A percentile compares a stretch with the other conserved stretches of the same genome.
These are phyloP conservation scores for Ophiosphaerella herpotricha DNA, from an alignment of 2,329 filamentous ascomycete genomes.

Conservation along the genomic window DNA sequence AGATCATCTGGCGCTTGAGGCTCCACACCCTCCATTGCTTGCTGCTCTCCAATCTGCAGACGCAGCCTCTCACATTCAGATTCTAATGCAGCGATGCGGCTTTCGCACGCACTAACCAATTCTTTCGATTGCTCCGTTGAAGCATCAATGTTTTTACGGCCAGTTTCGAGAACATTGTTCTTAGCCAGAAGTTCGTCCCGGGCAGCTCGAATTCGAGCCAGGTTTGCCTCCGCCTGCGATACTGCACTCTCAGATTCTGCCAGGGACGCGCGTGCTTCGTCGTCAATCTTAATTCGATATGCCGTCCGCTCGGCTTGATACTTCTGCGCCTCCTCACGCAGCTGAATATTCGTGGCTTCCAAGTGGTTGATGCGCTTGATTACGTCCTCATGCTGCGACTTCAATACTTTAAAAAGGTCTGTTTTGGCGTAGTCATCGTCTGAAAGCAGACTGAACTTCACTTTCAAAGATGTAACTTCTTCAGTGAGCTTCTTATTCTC, in stretches of 20 bases:
- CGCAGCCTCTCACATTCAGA: conserved; percentile 76
- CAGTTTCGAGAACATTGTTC: conserved; percentile 75
- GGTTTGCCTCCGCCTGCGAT: conserved; percentile 78
- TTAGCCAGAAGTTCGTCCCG: conserved; percentile 88
- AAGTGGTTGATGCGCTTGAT: conserved; percentile 90
- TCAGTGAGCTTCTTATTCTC: conserved; percentile 78
- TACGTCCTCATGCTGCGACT: conserved; percentile 87
- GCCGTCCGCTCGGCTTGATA: conserved; percentile 81
- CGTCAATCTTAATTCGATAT: conserved; percentile 80
- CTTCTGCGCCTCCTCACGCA: conserved; percentile 84
- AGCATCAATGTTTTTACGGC: conserved; percentile 74
- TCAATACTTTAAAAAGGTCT: conserved; percentile 90
- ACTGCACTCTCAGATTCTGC: conserved; percentile 82
- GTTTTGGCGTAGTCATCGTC: conserved; percentile 95
- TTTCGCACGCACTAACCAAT: conserved; percentile 76
- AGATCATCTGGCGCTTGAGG: conserved; percentile 60
- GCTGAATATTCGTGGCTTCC: conserved; percentile 82
- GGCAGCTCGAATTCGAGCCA: conserved; percentile 80
- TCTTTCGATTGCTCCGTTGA: conserved; percentile 78
- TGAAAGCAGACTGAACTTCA: conserved; percentile 70
- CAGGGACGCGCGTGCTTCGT: conserved; percentile 73
- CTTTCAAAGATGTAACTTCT: conserved; percentile 75
- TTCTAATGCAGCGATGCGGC: conserved; percentile 80
- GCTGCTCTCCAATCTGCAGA: conserved; percentile 57
- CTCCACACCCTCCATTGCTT: conserved; percentile 22